Conservation (phyloP, 805 yeast genomes). For the Jamesozyma hellenica region DNA sequence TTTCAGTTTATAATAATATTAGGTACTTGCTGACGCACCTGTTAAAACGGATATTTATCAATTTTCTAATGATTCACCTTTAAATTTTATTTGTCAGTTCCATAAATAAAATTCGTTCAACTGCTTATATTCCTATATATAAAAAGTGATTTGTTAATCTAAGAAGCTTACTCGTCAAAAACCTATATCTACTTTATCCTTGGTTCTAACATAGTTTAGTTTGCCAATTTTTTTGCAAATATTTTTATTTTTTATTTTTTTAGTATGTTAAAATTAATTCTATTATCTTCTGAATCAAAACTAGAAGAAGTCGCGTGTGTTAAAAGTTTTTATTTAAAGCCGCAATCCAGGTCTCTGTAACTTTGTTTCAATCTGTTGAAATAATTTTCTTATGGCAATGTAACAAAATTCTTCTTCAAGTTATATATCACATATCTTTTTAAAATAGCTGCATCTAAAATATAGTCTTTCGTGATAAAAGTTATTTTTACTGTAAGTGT, state of each 20-base stretch:
- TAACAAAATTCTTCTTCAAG: background rate
- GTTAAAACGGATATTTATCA: background rate
- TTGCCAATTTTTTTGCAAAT: constrained; percentile 1
- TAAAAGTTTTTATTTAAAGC: background rate
- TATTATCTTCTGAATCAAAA: background rate
- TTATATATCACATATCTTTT: constrained; percentile 5
- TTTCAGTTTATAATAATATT: background rate
- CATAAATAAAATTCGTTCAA: background rate
- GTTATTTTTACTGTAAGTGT: constrained; percentile 4
- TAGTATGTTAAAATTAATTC: background rate
- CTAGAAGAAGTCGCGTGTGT: background rate
- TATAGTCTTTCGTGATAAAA: constrained; percentile 4
- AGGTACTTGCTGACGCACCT: background rate
- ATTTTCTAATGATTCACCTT: background rate
- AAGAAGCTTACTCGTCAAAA: constrained; percentile 1
- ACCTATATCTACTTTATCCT: constrained; percentile 3
- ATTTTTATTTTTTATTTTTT: background rate
- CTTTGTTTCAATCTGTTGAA: background rate
- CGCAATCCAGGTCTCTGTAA: background rate
- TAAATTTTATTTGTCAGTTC: background rate
- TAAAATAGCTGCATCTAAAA: constrained; percentile 4
- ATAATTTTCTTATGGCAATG: background rate
- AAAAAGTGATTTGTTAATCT: constrained; percentile 1
- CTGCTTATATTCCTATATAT: background rate
- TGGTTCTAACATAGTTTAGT: constrained; percentile 2